Percentiles rank a stretch among this genome's conserved stretches.
Conservation (phyloP, 2,329 filamentous ascomycete species). For the Aspergillus novofumigatus region DNA sequence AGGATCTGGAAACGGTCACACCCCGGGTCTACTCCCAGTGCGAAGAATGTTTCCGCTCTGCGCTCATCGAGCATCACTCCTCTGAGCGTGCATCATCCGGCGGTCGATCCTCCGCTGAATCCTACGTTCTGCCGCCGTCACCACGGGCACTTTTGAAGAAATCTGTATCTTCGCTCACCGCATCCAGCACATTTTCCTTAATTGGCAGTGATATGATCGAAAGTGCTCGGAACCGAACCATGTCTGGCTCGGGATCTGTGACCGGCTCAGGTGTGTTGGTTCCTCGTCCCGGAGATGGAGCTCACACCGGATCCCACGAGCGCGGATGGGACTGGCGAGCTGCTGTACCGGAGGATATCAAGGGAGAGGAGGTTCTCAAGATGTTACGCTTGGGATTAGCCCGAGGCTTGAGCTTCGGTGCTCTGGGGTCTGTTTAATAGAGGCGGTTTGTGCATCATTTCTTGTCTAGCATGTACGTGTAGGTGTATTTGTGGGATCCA, state of each 20-base stretch:
- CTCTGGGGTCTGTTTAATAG: constrained; percentile 24
- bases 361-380: constrained; percentile 66
- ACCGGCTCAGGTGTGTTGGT: constrained; percentile 51
- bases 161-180: constrained; percentile 52
- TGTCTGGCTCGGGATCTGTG: constrained; percentile 45
- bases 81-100: constrained; percentile 36
- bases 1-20: constrained; percentile 73
- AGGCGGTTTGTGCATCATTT: neutral
- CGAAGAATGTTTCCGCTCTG: constrained; percentile 73
- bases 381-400: constrained; percentile 70
- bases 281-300: constrained; percentile 22
- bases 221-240: constrained; percentile 31
- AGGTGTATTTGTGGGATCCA: neutral
- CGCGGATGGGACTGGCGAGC: constrained; percentile 71
- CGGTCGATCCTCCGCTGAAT: constrained; percentile 9
- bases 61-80: constrained; percentile 66
- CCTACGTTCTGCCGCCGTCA: constrained; percentile 41
- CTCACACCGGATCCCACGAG: constrained; percentile 34
- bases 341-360: constrained; percentile 54
- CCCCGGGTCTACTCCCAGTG: constrained; percentile 68
- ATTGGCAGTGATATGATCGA: constrained; percentile 70
- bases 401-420: constrained; percentile 57
- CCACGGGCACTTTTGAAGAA: constrained; percentile 66
- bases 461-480: neutral
- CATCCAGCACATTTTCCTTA: constrained; percentile 61